A percentile compares a stretch with the other conserved stretches of the same genome.
Conservation (phyloP, 2,329 filamentous ascomycete species). For the Arthrobotrys megalospora region DNA sequence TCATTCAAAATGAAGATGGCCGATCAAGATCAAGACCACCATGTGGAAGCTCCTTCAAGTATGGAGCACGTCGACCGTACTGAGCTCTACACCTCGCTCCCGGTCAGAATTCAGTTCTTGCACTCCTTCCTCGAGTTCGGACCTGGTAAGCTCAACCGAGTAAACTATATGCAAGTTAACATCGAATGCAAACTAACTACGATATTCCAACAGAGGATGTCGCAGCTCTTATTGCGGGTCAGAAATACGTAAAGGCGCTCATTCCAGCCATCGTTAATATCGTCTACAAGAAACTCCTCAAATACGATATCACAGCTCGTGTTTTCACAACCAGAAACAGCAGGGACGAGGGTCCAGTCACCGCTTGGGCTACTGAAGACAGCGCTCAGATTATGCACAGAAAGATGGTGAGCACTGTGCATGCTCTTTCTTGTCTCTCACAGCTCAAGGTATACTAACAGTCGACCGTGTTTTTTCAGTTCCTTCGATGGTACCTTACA, state of each 20-base stretch:
- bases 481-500: conserved; percentile 78
- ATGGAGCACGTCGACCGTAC: conserved; percentile 77
- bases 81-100: conserved; percentile 79
- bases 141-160: conserved; percentile 71
- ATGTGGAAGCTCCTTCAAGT: conserved; percentile 50
- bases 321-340: conserved; percentile 77
- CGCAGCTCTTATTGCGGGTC: conserved; percentile 77
- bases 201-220: conserved; percentile 74
- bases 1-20: conserved; percentile 39
- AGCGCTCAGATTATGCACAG: conserved; percentile 58
- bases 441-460: conserved; percentile 70
- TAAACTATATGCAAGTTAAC: not conserved
- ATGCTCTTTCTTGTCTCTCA: conserved; percentile 61
- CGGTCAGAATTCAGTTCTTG: conserved; percentile 79
- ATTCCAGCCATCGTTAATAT: conserved; percentile 88
- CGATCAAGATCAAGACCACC: conserved; percentile 36
- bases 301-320: conserved; percentile 85
- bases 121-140: conserved; percentile 84
- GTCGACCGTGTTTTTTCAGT: conserved; percentile 29
- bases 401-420: conserved; percentile 49
- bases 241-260: conserved; percentile 84
- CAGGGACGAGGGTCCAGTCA: conserved; percentile 77
- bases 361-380: conserved; percentile 46
- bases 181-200: conserved; percentile 30
- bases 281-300: conserved; percentile 84